Evolutionary conservation across 163 green algal genomes (phyloP).

Genomic region (Scenedesmus sp.): DNA sequence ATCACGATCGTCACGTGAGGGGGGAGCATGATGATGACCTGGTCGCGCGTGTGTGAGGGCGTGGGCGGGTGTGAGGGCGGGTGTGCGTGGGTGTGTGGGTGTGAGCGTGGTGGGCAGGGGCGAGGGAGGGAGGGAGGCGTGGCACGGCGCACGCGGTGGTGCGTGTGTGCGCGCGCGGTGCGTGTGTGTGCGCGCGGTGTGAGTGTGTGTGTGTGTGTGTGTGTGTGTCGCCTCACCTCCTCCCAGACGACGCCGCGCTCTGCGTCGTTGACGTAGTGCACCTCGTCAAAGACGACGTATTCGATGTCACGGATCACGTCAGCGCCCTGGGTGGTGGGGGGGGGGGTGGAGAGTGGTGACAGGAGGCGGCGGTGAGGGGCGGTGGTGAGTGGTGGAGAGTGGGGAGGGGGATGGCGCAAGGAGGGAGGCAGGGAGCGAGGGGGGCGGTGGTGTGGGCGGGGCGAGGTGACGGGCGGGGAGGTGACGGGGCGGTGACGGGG

Average conservation of each 20-base stretch:
- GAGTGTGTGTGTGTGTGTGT: no score
- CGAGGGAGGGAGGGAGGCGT: slow-evolving; percentile 6
- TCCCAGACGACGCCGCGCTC: slow-evolving; percentile 97
- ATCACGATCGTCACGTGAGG: slow-evolving; percentile 89
- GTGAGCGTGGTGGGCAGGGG: background rate
- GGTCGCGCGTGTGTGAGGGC: slow-evolving; percentile 71
- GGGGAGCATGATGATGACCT: slow-evolving; percentile 98
- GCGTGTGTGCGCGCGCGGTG: no score
- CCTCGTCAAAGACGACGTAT: slow-evolving; percentile 96
- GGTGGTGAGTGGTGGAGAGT: background rate
- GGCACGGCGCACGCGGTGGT: no score
- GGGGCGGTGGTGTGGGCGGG: no score
- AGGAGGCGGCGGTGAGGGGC: background rate
- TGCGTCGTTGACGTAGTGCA: slow-evolving; percentile 95
- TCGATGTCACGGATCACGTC: slow-evolving; percentile 92
- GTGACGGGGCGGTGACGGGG: no score
- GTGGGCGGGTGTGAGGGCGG: background rate
- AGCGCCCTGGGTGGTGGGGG: slow-evolving; percentile 69
- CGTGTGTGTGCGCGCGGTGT: no score
- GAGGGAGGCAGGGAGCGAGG: background rate
- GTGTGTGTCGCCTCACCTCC: no score
- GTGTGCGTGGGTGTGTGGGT: background rate
- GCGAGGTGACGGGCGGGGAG: no score
- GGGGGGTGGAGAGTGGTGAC: no score
- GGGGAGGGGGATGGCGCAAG: background rate